Evolutionary conservation across 257 asterid species (phyloP).

Genomic region (Nicotiana knightiana): DNA sequence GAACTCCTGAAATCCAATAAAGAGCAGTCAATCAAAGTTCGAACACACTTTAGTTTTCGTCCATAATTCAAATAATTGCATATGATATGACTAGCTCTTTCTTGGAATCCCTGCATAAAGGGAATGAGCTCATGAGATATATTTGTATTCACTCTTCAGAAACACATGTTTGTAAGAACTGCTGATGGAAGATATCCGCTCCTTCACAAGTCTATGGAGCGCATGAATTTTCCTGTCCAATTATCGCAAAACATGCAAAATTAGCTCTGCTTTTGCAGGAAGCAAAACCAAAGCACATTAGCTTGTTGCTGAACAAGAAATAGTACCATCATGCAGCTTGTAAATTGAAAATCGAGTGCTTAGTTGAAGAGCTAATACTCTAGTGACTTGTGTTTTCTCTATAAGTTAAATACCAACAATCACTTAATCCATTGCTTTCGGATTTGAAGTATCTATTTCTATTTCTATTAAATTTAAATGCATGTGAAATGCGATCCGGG

Average conservation of each 20-base stretch:
- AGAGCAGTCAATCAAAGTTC: not conserved
- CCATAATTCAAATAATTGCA: not conserved
- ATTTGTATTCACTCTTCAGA: not conserved
- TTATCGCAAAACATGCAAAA: not conserved
- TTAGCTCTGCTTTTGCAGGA: not conserved
- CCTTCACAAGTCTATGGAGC: not conserved
- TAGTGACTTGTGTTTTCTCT: not conserved
- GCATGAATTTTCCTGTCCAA: not conserved
- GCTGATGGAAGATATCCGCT: no score
- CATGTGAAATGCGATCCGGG: not conserved
- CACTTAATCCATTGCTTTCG: not conserved
- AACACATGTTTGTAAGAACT: no score
- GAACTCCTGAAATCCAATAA: not conserved
- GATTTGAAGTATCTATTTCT: not conserved
- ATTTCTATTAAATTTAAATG: not conserved
- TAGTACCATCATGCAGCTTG: not conserved
- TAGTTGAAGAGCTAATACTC: not conserved
- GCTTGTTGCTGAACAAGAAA: not conserved
- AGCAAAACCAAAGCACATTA: not conserved
- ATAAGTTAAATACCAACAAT: not conserved
- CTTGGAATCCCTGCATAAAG: not conserved
- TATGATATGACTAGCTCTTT: not conserved
- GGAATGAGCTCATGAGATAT: not conserved
- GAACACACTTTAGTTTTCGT: not conserved
- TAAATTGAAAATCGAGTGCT: not conserved